These are phyloP conservation scores for Cystobasidium onofrii DNA, from an alignment of 768 basidiomycete genomes.

Conservation along the genomic window DNA sequence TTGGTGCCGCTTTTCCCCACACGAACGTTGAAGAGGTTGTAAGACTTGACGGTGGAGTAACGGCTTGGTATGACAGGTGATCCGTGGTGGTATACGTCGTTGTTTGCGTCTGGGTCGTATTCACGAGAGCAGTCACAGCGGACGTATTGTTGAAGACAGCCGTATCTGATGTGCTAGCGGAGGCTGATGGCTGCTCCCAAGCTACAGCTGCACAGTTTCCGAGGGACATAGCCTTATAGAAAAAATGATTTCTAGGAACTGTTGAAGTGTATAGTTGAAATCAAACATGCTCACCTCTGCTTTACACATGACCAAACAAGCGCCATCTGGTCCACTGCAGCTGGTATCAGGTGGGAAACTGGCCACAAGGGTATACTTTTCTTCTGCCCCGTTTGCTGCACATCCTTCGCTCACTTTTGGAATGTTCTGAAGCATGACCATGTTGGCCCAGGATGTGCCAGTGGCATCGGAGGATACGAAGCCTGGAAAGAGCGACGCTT, in stretches of 20 bases:
- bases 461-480: constrained; percentile 15
- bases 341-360: neutral
- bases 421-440: constrained; percentile 11
- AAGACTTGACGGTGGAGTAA: neutral
- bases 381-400: neutral
- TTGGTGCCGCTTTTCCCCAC: neutral
- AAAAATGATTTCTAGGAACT: neutral
- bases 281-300: neutral
- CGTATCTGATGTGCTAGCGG: neutral
- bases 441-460: constrained; percentile 5
- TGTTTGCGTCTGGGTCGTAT: neutral
- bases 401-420: neutral
- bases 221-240: neutral
- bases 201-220: constrained; percentile 16
- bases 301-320: constrained; percentile 28
- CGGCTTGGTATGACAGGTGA: too few relatives aligned
- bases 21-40: neutral
- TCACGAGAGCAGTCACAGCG: neutral
- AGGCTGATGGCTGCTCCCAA: neutral
- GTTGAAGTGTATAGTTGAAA: neutral
- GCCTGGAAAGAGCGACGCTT: neutral
- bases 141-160: neutral
- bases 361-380: constrained; percentile 11
- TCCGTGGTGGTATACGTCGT: too few relatives aligned
- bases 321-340: constrained; percentile 11